These are phyloP conservation scores for Cytospora paraplurivora DNA, from an alignment of 2,329 filamentous ascomycete genomes.

Conservation along the genomic window DNA sequence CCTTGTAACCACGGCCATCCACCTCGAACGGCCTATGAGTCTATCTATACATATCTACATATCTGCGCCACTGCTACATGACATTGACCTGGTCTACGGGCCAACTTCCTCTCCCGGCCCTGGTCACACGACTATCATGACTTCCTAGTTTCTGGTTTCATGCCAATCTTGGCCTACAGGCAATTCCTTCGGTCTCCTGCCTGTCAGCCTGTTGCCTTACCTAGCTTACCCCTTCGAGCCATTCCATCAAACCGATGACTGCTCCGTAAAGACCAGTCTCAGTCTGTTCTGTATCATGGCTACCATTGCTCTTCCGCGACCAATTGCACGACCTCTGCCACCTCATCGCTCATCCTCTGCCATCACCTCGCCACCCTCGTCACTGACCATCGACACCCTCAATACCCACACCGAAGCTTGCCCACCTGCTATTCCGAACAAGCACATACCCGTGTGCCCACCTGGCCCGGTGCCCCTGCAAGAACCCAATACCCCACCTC, in stretches of 20 bases:
- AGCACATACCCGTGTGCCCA: slow-evolving; percentile 88
- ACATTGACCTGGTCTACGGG: background rate
- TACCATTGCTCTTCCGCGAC: slow-evolving; percentile 53
- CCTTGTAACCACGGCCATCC: too few relatives aligned
- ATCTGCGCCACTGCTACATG: background rate
- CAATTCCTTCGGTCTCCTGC: background rate
- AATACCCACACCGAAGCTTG: slow-evolving; percentile 39
- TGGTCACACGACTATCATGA: slow-evolving; percentile 11
- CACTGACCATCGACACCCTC: slow-evolving; percentile 42
- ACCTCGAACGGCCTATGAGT: too few relatives aligned
- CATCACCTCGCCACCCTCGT: slow-evolving; percentile 36
- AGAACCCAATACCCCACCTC: slow-evolving; percentile 62
- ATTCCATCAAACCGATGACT: too few relatives aligned
- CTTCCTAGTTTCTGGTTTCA: background rate
- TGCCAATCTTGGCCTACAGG: background rate
- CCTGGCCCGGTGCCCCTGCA: slow-evolving; percentile 66
- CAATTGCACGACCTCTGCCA: slow-evolving; percentile 31
- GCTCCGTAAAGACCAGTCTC: background rate
- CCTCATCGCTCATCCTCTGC: slow-evolving; percentile 39
- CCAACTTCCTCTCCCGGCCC: slow-evolving; percentile 3
- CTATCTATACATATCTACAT: background rate
- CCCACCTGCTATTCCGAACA: slow-evolving; percentile 70
- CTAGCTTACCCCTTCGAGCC: too few relatives aligned
- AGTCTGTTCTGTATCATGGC: slow-evolving; percentile 46
- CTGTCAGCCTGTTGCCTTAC: background rate